Evolutionary conservation across 225 moss, liverwort and hornwort species (phyloP).

Genomic region (Climacium dendroides): DNA sequence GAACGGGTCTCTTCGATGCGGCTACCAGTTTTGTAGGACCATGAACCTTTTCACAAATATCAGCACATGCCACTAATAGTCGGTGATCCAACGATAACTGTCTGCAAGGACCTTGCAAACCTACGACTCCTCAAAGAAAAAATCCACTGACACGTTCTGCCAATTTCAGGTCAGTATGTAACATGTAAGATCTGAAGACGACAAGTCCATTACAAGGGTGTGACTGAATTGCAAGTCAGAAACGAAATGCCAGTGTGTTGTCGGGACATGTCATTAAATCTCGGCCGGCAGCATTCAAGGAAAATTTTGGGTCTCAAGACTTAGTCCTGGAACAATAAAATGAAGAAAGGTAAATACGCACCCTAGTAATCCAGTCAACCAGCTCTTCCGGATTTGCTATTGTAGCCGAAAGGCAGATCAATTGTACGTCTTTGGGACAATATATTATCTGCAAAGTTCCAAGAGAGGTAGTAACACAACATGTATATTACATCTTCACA

Average conservation of each 20-base stretch:
- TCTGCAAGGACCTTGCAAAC: neutral
- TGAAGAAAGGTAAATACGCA: neutral
- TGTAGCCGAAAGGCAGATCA: slow-evolving; percentile 80
- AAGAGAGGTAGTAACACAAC: neutral
- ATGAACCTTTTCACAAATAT: slow-evolving; percentile 46
- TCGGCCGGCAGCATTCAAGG: neutral
- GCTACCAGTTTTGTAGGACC: slow-evolving; percentile 74
- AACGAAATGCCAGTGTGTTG: neutral
- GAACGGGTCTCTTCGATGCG: slow-evolving; percentile 60
- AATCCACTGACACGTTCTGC: neutral
- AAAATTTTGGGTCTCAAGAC: neutral
- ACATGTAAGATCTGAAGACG: neutral
- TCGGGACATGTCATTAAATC: neutral
- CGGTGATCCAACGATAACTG: neutral
- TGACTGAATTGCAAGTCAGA: neutral
- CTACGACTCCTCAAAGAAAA: neutral
- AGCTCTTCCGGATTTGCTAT: slow-evolving; percentile 74
- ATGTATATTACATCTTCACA: neutral
- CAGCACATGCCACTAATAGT: neutral
- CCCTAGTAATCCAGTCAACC: slow-evolving; percentile 66
- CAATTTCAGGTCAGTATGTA: neutral
- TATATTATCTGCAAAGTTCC: slow-evolving; percentile 45
- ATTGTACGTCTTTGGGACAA: slow-evolving; percentile 61
- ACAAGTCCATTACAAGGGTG: neutral
- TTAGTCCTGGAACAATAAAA: neutral